A percentile compares a stretch with the other conserved stretches of the same genome.
Conservation (phyloP, 176 grass and related monocot genomes). For the bread wheat (Triticum aestivum) region DNA sequence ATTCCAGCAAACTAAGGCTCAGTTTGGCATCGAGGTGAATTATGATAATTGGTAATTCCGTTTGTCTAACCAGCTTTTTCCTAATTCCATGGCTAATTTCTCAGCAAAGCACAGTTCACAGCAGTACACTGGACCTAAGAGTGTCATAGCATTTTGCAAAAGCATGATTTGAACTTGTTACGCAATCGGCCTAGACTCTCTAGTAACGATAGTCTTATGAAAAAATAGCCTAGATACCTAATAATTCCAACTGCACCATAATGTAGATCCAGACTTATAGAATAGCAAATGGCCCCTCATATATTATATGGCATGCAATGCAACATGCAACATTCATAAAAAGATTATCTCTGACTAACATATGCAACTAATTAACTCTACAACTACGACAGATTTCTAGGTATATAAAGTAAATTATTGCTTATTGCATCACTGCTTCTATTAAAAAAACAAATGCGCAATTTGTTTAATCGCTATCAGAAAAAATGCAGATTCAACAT, state of each 20-base stretch:
- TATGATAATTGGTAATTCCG: neutral
- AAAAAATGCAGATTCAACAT: conserved; percentile 21
- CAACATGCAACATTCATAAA: neutral
- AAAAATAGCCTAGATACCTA: neutral
- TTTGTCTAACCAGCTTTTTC: neutral
- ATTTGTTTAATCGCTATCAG: neutral
- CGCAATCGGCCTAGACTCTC: neutral
- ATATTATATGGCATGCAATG: neutral
- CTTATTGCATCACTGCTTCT: neutral
- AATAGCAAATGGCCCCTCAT: neutral
- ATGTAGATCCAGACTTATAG: neutral
- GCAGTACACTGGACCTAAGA: neutral
- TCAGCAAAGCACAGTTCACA: neutral
- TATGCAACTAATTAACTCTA: neutral
- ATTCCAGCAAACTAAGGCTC: neutral
- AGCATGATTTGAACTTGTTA: neutral
- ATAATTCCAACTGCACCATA: neutral
- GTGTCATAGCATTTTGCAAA: conserved; percentile 9
- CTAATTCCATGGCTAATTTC: neutral
- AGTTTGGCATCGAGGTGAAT: neutral
- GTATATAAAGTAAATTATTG: conserved; percentile 1
- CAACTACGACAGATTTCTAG: neutral
- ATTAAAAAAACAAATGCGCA: neutral
- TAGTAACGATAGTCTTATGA: neutral
- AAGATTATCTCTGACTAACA: neutral